Evolutionary conservation across 208 protist species (phyloP).

Genomic region (Endotrypanum monterogeii): DNA sequence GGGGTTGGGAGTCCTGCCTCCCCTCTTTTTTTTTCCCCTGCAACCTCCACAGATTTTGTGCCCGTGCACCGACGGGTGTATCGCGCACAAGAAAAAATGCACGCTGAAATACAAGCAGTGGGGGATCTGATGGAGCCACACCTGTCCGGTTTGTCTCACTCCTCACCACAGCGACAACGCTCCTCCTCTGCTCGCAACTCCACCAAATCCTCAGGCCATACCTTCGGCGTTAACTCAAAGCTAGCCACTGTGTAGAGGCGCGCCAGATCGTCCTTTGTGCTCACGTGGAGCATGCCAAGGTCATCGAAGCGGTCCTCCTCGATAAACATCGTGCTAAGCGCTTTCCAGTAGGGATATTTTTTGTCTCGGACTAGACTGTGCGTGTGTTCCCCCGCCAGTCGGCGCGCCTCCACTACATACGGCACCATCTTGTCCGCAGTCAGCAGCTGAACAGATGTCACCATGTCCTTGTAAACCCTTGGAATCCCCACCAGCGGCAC

Average conservation of each 20-base stretch:
- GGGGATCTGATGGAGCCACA: neutral
- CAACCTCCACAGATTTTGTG: no score
- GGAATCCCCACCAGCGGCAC: constrained; percentile 69
- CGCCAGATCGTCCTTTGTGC: constrained; percentile 14
- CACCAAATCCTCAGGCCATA: constrained; percentile 55
- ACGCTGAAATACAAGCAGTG: neutral
- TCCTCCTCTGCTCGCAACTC: constrained; percentile 49
- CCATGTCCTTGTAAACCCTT: constrained; percentile 63
- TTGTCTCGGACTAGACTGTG: neutral
- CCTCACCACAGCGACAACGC: neutral
- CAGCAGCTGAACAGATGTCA: constrained; percentile 58
- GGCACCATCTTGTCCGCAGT: constrained; percentile 56
- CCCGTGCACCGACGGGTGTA: neutral
- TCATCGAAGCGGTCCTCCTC: constrained; percentile 59
- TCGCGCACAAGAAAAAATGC: neutral
- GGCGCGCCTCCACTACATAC: constrained; percentile 42
- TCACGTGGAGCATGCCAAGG: constrained; percentile 42
- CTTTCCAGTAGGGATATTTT: constrained; percentile 65
- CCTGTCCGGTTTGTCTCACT: neutral
- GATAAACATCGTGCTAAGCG: constrained; percentile 36
- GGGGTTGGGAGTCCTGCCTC: no score
- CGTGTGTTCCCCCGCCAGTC: constrained; percentile 25
- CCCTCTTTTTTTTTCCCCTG: neutral
- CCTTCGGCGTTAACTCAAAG: constrained; percentile 34
- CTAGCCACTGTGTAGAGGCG: constrained; percentile 25